Conservation (phyloP, 73 alveolate species). For the Paramecium tetraurelia region DNA sequence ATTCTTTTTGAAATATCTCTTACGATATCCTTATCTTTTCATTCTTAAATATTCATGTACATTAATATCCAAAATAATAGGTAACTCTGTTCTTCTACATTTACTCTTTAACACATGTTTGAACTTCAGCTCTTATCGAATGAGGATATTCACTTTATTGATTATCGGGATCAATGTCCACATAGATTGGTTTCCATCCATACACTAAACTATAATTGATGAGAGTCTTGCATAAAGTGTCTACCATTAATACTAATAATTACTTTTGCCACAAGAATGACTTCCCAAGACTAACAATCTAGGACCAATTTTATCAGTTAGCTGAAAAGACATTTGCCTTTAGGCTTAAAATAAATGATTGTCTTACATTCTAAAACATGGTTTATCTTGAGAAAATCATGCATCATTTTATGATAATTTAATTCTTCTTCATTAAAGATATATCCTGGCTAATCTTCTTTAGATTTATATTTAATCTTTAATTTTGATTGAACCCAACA, state of each 20-base stretch:
- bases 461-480: background rate
- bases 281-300: slow-evolving; percentile 14
- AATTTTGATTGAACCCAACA: slow-evolving; percentile 12
- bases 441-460: slow-evolving; percentile 4
- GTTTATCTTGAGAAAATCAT: background rate
- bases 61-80: slow-evolving; percentile 33
- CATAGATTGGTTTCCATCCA: slow-evolving; percentile 50
- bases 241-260: background rate
- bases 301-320: slow-evolving; percentile 18
- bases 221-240: slow-evolving; percentile 22
- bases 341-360: background rate
- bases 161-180: slow-evolving; percentile 26
- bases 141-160: background rate
- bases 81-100: background rate
- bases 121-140: slow-evolving; percentile 21
- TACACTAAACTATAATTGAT: slow-evolving; percentile 14
- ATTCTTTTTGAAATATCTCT: background rate
- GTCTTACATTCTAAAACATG: slow-evolving; percentile 17
- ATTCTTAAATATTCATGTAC: slow-evolving; percentile 31
- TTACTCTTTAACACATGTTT: background rate
- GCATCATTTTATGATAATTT: slow-evolving; percentile 23
- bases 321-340: background rate
- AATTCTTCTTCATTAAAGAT: slow-evolving; percentile 31
- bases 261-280: slow-evolving; percentile 42
- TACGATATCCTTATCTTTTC: background rate